Base-by-base conservation (phyloP, 2,329 filamentous ascomycete genomes). In the Calonectria hawksworthii region DNA sequence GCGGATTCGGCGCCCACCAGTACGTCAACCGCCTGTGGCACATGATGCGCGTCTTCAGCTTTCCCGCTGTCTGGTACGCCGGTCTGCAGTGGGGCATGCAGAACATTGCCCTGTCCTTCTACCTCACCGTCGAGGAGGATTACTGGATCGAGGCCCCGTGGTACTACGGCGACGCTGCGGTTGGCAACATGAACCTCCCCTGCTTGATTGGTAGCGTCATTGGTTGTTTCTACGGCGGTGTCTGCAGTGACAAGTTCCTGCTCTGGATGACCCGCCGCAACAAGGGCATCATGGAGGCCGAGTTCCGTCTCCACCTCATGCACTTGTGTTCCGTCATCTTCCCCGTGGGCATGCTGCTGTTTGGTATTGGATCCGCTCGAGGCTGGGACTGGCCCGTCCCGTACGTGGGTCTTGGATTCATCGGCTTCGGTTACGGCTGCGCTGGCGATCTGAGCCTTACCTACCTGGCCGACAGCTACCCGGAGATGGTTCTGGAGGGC, bases 21-120 rank as follows among this genome's bases (percentile, higher is more conserved):
- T 92, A 92, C 76, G 81, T 86, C 34, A 80, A 84, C 51, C 89
- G 90, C 2, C 84, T 92, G 3, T 88, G 88, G 77, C 88, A 91
- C 76, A 91, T 89, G 0, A 83, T 92, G 66, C 87, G 89, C n/a
- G 84, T 92, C 52, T 91, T 92, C 79, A 86, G 86, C 2, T 91
- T 92, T 74, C 90, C 90, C 0, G 90, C 90, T 1, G 89, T 92
- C 13, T 86, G 90, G 75, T 92, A 89, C 75, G 89, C 89, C 3
- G 90, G 90, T 11, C 81, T 92, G 30, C 90, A 92, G 78, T 92
- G 90, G 90, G 90, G 90, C 5, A 85, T 89, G 36, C 90, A 92
- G 80, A 90, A 91, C 76, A 89, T 90, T n/a, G 91, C 90, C 83
- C 83, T 92, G 28, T 89, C 89, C 1, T 92, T 92, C 80, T 91